Base-by-base conservation (phyloP, 2,329 filamentous ascomycete species). In the Beauveria brongniartii region DNA sequence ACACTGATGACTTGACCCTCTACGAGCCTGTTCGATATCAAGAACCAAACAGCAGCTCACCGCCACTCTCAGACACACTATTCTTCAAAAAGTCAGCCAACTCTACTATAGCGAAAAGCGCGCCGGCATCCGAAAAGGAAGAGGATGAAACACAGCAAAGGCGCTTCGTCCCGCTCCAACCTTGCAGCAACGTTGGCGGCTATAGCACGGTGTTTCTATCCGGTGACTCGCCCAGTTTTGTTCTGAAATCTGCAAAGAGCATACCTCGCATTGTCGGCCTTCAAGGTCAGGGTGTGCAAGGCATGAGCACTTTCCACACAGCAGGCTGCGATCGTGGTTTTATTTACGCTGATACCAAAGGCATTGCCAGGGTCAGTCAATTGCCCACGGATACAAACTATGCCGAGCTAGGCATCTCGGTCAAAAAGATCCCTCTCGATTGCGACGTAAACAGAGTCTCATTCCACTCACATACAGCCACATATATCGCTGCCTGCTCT, bases 201-300 rank as follows among this genome's bases (percentile, higher is more conserved):
- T 92, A 92, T 71, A 88, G 85, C 69, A 83, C 89, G 1, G 87
- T 97, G 1, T 94, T 96, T 69, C 80, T 97, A 55, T 87, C 91
- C 0, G 92, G 93, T 0, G 74, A 81, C 4, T 91, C 91, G 0
- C 89, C 93, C 0, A 87, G 86, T 62, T 92, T 97, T 71, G 77
- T 99, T 50, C 72, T 97, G 48, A 95, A 90, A 68, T 91, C 91
- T 53, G 83, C 91, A 41, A 89, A 91, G 65, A 92, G 88, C 56
- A 74, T 82, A 5, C 92, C 93, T 0, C 86, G 85, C 65, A 82
- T 96, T 16, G 74, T 96, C n/a, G 81, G 84, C 12, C 76, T 97
- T 1, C 84, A 87, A 63, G 88, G 89, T 0, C 77, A 80, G 16
- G 82, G 83, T 8, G 85, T 93, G 3, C 82, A 86, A 44, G 85